Percentiles rank a stretch among this genome's conserved stretches.
Conservation (phyloP, 805 yeast genomes). For the Lachancea dasiensis region DNA sequence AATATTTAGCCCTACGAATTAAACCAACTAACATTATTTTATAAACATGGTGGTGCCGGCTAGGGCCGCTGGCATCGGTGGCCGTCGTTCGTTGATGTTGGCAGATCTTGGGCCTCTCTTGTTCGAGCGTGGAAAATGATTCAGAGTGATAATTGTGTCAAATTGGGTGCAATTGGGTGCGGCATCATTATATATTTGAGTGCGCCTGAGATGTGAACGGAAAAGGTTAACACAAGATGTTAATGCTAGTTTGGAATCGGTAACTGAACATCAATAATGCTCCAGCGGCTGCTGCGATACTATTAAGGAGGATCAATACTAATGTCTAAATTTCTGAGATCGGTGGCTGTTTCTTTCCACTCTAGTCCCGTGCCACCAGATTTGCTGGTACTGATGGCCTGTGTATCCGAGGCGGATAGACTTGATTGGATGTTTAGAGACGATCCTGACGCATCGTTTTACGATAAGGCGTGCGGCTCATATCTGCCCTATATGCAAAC, state of each 20-base stretch:
- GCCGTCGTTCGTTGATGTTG: too few species aligned
- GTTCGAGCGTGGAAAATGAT: too few species aligned
- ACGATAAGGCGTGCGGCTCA: slow-evolving; percentile 9
- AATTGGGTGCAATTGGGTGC: slow-evolving; percentile 1
- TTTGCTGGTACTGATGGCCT: slow-evolving; percentile 5
- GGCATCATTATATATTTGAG: too few species aligned
- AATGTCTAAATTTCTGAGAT: not conserved
- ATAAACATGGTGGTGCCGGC: too few species aligned
- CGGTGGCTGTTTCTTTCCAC: slow-evolving; percentile 7
- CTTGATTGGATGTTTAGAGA: slow-evolving; percentile 3
- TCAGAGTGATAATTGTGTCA: not conserved
- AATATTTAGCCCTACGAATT: not conserved
- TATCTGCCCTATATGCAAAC: slow-evolving; percentile 12
- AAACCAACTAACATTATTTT: too few species aligned
- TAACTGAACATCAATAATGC: too few species aligned
- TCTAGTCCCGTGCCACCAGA: slow-evolving; percentile 4
- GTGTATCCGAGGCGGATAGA: slow-evolving; percentile 5
- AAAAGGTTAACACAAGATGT: too few species aligned
- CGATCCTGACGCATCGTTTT: slow-evolving; percentile 3
- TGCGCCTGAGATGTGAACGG: too few species aligned
- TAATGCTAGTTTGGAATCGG: too few species aligned
- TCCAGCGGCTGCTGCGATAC: not conserved
- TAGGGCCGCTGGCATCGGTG: too few species aligned
- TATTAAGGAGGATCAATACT: not conserved
- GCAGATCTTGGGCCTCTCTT: too few species aligned